Evolutionary conservation across 2,329 filamentous ascomycete genomes (phyloP).

Genomic region (Byssothecium circinans): DNA sequence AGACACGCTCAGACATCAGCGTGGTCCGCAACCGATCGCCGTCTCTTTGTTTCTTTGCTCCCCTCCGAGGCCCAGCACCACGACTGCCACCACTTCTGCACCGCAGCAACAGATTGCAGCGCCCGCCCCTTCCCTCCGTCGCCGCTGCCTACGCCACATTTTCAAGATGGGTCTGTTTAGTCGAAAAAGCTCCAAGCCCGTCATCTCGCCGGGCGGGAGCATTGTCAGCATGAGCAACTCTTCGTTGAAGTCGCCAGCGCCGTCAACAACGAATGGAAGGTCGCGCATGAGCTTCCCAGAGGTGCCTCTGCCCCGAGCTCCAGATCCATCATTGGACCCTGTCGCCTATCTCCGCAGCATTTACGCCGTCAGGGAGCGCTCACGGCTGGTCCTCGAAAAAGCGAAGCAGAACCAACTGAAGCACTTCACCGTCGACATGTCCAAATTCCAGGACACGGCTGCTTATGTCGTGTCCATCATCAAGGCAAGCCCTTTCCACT

Average conservation of each 20-base stretch:
- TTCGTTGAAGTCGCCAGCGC: constrained; percentile 55
- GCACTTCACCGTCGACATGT: constrained; percentile 87
- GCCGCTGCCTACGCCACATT: constrained; percentile 9
- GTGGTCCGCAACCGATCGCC: constrained; percentile 1
- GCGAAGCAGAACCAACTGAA: constrained; percentile 74
- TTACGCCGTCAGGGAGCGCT: constrained; percentile 81
- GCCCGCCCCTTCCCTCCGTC: constrained; percentile 8
- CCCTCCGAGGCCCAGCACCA: background rate
- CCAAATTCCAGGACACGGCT: constrained; percentile 80
- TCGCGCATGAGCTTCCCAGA: constrained; percentile 61
- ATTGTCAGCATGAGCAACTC: constrained; percentile 51
- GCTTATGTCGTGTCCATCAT: constrained; percentile 90
- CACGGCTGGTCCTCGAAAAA: constrained; percentile 72
- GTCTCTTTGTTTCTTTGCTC: constrained; percentile 3
- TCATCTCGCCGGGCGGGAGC: constrained; percentile 37
- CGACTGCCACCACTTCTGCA: constrained; percentile 7
- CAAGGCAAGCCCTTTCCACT: constrained; percentile 66
- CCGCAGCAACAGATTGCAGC: constrained; percentile 4
- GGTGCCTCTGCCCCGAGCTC: constrained; percentile 78
- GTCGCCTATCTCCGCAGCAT: constrained; percentile 89
- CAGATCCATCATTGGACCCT: constrained; percentile 85
- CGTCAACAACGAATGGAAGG: constrained; percentile 42
- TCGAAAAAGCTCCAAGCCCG: constrained; percentile 51
- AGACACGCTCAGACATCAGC: background rate
- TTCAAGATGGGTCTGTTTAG: constrained; percentile 56